Evolutionary conservation across 164 flowering plant genomes (phyloP), one percentile per base, ranked within the genome.

Genomic region (Hamamelis virginiana): DNA sequence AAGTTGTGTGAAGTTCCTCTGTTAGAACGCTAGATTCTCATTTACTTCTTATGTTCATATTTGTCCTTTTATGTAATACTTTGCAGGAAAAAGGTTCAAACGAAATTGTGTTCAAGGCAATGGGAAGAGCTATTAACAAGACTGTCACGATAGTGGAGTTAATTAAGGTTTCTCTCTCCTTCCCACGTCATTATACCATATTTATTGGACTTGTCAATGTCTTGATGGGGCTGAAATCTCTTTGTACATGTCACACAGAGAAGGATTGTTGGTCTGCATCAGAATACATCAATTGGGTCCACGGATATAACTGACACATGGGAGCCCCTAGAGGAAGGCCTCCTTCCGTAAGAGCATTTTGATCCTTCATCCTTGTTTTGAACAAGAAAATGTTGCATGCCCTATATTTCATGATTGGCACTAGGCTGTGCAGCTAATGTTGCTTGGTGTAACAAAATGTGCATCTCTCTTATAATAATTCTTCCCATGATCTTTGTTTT

Each of bases 321-420:
- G 94, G 97, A 90, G 70, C 97, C 97, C 65, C 75, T 90, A 28
- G 97, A 92, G 74, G 97, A 92, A 81, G 97, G 97, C 80, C 92
- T 92, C 44, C 88, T 86, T 52, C 90, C 88, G 94, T 91, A 85
- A 84, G 92, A 19, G 22, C 11, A 65, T 26, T 67, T 55, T 66
- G 15, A 53, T 11, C 62, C 62, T 63, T 18, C 28, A n/a, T n/a
- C n/a, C n/a, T n/a, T n/a, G 28, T 25, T 70, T 53, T 65, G 46
- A 22, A 26, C 8, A 10, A 1, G 3, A 19, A 38, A 25, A 43
- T 14, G 8, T 1, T 27, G 56, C 58, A 27, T 67, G 0, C 3
- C 33, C 46, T 10, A 22, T 57, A 18, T 15, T 2, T 26, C 15
- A 25, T 22, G 19, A 18, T 44, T 12, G 48, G 16, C 9, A 43